Evolutionary conservation across 192 early-diverging fungal species (phyloP), one percentile per base, ranked within the genome.

Genomic region (Backusella westeae): DNA sequence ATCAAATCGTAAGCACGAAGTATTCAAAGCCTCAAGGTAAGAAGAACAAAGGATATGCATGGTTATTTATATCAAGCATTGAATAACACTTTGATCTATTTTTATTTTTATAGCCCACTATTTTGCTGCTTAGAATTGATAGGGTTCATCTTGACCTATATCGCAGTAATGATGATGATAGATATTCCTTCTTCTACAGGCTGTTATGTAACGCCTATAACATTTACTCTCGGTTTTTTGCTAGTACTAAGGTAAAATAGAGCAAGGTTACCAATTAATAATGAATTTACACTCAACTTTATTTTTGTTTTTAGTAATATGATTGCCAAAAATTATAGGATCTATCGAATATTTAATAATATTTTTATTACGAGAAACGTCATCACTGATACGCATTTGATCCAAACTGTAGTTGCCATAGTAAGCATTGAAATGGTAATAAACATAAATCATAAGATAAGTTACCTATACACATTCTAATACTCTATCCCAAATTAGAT

Each of bases 291-390:
- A 10, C n/a, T 23, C 29, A 34, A 26, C 8, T 39, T 35, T 29
- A 14, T 34, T 67, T 75, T 74, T 82, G 17, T 46, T 78, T n/a
- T 66, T 82, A 79, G 86, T 70, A 88, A 88, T 67, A 86, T 88
- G 75, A 84, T 88, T 4, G 84, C 85, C 67, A 88, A 88, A 70
- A 85, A 85, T 67, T 88, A 86, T 74, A 79, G 86, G 7, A 82
- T 88, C 17, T 88, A 88, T 41, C 71, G 86, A 26, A 88, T 88
- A 53, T 88, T 88, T 56, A 81, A 88, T 72, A 88, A 88, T 23
- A 83, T 86, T 14, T 88, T 84, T 26, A 84, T 86, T 19, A 83
- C 82, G 9, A 81, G 85, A 34, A 83, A 79, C 0, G 86, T 87
- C 46, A 87, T 87, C 68, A 80, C 76, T 1, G 86, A 87, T 29